Percentiles rank a stretch among this genome's conserved stretches.
These are phyloP conservation scores for Eucommia ulmoides DNA, from an alignment of 257 asterid species.

Conservation along the genomic window DNA sequence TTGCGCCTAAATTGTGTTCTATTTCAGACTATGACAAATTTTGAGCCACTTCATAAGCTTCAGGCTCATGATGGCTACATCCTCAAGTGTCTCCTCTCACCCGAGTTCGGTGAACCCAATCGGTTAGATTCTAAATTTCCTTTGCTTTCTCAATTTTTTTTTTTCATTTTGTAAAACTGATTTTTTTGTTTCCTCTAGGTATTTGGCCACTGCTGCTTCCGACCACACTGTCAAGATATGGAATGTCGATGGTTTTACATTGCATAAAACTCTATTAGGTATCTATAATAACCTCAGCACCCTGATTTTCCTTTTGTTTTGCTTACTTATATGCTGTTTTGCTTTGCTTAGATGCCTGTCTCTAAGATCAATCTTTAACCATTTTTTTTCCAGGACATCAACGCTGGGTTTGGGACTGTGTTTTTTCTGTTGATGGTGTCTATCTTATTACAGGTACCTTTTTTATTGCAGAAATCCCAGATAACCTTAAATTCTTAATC, in stretches of 20 bases:
- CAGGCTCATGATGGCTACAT: conserved; percentile 90
- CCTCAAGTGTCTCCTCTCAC: conserved; percentile 92
- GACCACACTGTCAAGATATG: conserved; percentile 90
- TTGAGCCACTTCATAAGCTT: conserved; percentile 94
- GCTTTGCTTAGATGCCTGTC: background rate
- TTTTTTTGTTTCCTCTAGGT: too few species aligned
- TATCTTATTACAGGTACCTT: conserved; percentile 91
- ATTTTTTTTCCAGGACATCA: conserved; percentile 58
- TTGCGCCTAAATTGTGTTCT: conserved; percentile 6
- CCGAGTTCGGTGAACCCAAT: conserved; percentile 85
- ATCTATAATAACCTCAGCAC: conserved; percentile 7
- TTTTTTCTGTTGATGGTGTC: conserved; percentile 93
- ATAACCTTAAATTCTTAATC: too few species aligned
- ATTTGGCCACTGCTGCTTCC: conserved; percentile 87
- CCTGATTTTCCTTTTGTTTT: background rate
- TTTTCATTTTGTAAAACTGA: too few species aligned
- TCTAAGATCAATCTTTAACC: conserved; percentile 4
- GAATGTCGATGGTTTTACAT: conserved; percentile 89
- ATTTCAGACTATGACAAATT: conserved; percentile 91
- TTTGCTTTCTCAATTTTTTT: conserved; percentile 3
- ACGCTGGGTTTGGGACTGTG: conserved; percentile 99
- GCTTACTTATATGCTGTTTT: conserved; percentile 2
- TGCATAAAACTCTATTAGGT: conserved; percentile 83
- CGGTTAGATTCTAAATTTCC: conserved; percentile 29
- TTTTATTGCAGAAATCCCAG: too few species aligned